Percentiles rank a stretch among this genome's conserved stretches.
phyloP scores from a whole-genome alignment of 2,329 filamentous ascomycete species.

The Colletotrichum sidae region DNA sequence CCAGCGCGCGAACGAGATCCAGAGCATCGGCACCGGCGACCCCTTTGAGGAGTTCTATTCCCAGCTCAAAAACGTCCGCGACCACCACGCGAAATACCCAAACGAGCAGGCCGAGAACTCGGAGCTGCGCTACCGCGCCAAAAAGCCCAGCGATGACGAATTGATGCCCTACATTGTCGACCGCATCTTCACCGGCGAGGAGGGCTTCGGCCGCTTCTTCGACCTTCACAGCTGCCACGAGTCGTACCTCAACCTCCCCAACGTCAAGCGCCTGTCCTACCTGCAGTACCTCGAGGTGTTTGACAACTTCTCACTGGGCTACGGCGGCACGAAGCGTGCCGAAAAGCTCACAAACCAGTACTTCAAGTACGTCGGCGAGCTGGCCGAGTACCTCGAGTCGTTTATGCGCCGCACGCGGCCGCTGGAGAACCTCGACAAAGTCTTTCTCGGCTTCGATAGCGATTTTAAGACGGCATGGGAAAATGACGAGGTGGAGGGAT shows the following conservation, averaged over 20 bases:
- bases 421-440: constrained; percentile 84
- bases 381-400: constrained; percentile 86
- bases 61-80: constrained; percentile 82
- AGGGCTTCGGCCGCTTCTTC: constrained; percentile 91
- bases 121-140: constrained; percentile 87
- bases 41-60: constrained; percentile 93
- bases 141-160: constrained; percentile 73
- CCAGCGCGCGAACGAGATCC: constrained; percentile 80
- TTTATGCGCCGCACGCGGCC: constrained; percentile 89
- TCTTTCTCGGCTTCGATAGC: constrained; percentile 80
- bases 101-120: constrained; percentile 96
- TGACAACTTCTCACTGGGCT: constrained; percentile 83
- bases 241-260: constrained; percentile 88
- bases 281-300: constrained; percentile 94
- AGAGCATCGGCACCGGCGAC: constrained; percentile 85
- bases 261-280: constrained; percentile 87
- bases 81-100: constrained; percentile 90
- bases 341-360: constrained; percentile 95
- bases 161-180: constrained; percentile 78
- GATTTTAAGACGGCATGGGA: constrained; percentile 90
- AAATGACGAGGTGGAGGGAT: constrained; percentile 81
- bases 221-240: constrained; percentile 89
- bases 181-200: constrained; percentile 94
- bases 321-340: constrained; percentile 78
- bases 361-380: constrained; percentile 85